Evolutionary conservation across 2,329 filamentous ascomycete species (phyloP), one percentile per base, ranked within the genome.

Genomic region (Aureobasidium sp.): DNA sequence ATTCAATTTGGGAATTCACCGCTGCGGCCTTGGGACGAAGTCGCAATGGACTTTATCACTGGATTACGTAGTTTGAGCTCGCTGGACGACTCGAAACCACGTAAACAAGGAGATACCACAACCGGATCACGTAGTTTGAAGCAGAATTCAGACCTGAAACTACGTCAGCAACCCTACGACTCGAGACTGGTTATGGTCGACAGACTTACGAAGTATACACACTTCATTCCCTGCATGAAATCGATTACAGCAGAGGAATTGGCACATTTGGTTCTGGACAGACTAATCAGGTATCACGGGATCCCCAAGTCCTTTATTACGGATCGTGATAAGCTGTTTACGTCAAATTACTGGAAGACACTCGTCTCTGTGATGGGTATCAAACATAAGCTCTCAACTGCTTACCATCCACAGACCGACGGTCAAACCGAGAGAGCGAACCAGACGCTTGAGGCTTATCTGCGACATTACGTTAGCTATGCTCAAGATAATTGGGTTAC

Each of bases 331-430:
- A 67, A 65, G 39, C 39, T 68, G 9, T 69, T 69, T 61, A 67
- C 47, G 41, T 67, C 53, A 29, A 65, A 66, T 57, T 66, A 61
- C 61, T 67, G 49, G 65, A 65, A 65, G 39, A 63, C 62, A 15
- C 55, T 67, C 16, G 44, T 66, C 11, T 49, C 32, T 59, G 54
- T 29, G 32, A 58, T 67, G 16, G 63, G 65, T 32, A 68, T 71
- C 10, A 57, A 67, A 54, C 42, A 63, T 34, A 64, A 66, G 29
- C 63, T 69, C 2, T 69, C 62, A 4, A 72, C 67, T 16, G 63
- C 66, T n/a, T 70, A 67, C 59, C 64, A 73, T 59, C 62, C 62
- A 7, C 37, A 71, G 60, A 71, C 66, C 3, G 65, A 73, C 60
- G 63, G 68, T 13, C 58, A 69, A 61, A 72, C 64, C 3, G 66